Evolutionary conservation across 768 basidiomycete species (phyloP), one percentile per base, ranked within the genome.

Genomic region (Amanita thiersii): DNA sequence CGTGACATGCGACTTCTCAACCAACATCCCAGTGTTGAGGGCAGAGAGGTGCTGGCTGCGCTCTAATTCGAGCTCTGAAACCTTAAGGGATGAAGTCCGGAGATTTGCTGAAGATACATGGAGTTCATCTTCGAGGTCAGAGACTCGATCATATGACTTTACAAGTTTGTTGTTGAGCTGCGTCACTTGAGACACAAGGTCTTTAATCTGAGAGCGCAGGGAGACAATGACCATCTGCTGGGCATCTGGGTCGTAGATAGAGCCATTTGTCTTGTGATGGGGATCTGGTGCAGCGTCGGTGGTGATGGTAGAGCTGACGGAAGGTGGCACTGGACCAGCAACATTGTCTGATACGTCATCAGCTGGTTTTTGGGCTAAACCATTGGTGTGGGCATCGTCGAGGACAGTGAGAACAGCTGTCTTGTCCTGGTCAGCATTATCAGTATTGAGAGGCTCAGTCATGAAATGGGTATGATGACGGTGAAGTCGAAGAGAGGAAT

Each of bases 81-180:
- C 72, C 47, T 81, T 76, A 54, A 84, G 63, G 9, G 77, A 71
- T 1, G 81, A 70, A 9, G 70, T 56, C 5, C 81, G 78, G 10
- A 81, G 56, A 25, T 75, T 69, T 18, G 76, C 69, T 6, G 75
- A 72, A 3, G 76, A 56, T 39, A 83, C 69, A 52, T 93, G 86
- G 9, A 93, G 62, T 44, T 86, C 75, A 56, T 97, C 94, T 57
- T 98, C 93, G 38, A 99, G 73, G 68, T 89, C 82, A 12, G 92
- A 92, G 21, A 94, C 79, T 21, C 88, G 77, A 58, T 93, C 88
- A 60, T 96, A 94, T 2, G 87, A 88, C 46, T 78, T 71, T 47
- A 99, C 90, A 36, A 99, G 84, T 58, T 98, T 98, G 61, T 69
- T 65, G 61, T 98, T 98, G 48, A 98, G 81, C 56, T 86, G 77